These are phyloP conservation scores for Tetrahymena thermophila DNA, from an alignment of 73 alveolate species.

Conservation along the genomic window DNA sequence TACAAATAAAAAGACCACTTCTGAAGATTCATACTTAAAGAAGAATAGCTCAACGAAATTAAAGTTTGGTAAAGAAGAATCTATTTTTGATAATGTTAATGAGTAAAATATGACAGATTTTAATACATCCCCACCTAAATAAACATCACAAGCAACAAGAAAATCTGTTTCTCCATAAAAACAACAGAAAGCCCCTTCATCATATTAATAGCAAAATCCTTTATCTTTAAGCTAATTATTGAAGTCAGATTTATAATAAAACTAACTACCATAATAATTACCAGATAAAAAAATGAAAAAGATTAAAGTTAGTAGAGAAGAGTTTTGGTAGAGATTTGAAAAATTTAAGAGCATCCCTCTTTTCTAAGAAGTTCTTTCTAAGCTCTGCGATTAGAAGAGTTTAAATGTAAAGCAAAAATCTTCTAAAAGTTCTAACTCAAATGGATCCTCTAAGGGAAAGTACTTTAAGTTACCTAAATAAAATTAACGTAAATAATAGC, in stretches of 20 bases:
- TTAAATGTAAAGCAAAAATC: not conserved
- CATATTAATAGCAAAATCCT: not conserved
- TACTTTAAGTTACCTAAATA: not conserved
- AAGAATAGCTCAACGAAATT: not conserved
- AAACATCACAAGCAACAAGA: not conserved
- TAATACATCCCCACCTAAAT: not conserved
- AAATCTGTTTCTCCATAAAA: not conserved
- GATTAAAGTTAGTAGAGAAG: not conserved
- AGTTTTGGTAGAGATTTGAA: not conserved
- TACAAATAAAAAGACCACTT: not conserved
- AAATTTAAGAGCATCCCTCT: not conserved
- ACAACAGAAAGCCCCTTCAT: not conserved
- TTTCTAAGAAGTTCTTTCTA: not conserved
- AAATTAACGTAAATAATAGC: not conserved
- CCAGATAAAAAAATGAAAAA: not conserved
- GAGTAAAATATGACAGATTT: not conserved
- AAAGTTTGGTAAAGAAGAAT: not conserved
- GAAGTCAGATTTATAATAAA: not conserved
- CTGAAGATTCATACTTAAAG: not conserved
- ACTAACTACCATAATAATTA: not conserved
- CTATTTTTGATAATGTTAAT: not conserved
- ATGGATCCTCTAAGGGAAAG: not conserved
- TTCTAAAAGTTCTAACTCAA: not conserved
- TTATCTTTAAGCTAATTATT: not conserved
- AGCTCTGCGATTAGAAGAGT: not conserved